Conservation (phyloP, 345 rosid genomes). For the Carallia pectinifolia region DNA sequence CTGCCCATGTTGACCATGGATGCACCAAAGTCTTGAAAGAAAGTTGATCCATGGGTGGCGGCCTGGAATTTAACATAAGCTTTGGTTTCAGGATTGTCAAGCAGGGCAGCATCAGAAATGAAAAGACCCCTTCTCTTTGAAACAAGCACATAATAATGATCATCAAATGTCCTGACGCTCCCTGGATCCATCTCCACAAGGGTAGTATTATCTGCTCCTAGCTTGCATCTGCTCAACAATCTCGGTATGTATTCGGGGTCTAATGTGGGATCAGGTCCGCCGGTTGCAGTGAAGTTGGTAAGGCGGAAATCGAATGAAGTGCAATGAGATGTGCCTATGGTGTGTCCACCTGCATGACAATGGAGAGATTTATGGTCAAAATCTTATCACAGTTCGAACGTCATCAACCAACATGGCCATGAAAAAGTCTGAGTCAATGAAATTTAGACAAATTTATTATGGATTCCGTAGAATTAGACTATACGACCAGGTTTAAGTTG, state of each 20-base stretch:
- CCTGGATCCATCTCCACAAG: constrained; percentile 74
- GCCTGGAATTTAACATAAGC: constrained; percentile 41
- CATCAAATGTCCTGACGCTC: constrained; percentile 58
- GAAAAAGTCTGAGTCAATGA: too few species aligned
- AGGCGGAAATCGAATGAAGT: constrained; percentile 42
- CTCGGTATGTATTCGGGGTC: constrained; percentile 36
- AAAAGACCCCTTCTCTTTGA: constrained; percentile 59
- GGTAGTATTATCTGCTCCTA: constrained; percentile 36
- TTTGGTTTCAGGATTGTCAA: constrained; percentile 42
- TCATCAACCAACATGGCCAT: too few species aligned
- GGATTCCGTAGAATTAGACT: too few species aligned
- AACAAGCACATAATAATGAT: constrained; percentile 42
- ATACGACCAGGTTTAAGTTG: too few species aligned
- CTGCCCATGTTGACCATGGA: constrained; percentile 77
- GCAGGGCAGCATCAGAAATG: constrained; percentile 63
- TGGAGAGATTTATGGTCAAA: background rate
- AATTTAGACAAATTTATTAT: too few species aligned
- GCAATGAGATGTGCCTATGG: constrained; percentile 68
- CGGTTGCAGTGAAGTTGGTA: constrained; percentile 69
- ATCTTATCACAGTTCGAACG: too few species aligned
- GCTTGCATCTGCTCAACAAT: constrained; percentile 45
- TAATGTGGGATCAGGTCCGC: constrained; percentile 49
- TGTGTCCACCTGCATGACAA: constrained; percentile 49
- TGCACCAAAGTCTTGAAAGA: constrained; percentile 56
- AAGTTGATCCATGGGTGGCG: constrained; percentile 24